Conservation (phyloP, 148 eudicot genomes). For the Rhododendron ferrugineum region DNA sequence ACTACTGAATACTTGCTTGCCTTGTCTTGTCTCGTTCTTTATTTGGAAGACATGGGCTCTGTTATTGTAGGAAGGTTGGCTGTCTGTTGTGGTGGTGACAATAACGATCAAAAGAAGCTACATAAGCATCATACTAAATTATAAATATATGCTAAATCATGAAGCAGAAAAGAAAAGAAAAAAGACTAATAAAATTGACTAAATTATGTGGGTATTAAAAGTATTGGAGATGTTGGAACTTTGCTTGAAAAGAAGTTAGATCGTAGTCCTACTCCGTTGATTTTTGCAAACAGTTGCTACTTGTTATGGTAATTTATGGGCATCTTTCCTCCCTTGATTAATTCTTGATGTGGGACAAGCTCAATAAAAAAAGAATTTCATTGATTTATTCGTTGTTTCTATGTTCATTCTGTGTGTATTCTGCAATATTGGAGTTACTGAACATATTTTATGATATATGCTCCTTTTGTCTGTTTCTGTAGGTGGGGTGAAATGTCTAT, state of each 20-base stretch:
- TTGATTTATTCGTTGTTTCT: background rate
- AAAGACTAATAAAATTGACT: background rate
- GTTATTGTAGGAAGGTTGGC: background rate
- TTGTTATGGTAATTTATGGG: background rate
- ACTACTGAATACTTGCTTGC: background rate
- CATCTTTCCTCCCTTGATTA: background rate
- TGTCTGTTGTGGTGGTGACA: background rate
- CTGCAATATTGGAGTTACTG: background rate
- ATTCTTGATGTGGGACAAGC: background rate
- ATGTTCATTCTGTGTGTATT: background rate
- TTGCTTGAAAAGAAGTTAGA: background rate
- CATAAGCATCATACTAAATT: background rate
- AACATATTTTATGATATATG: background rate
- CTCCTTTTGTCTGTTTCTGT: background rate
- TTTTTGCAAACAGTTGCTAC: background rate
- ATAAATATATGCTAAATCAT: background rate
- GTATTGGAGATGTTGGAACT: background rate
- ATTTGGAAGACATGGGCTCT: background rate
- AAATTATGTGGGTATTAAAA: background rate
- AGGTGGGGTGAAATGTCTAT: background rate
- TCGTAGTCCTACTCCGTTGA: background rate
- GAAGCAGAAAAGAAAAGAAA: background rate
- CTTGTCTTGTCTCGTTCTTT: background rate
- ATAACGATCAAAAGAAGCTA: background rate
- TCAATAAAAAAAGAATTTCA: background rate